phyloP scores from a whole-genome alignment of 148 eudicot species.

The Chenopodium quinoa region DNA sequence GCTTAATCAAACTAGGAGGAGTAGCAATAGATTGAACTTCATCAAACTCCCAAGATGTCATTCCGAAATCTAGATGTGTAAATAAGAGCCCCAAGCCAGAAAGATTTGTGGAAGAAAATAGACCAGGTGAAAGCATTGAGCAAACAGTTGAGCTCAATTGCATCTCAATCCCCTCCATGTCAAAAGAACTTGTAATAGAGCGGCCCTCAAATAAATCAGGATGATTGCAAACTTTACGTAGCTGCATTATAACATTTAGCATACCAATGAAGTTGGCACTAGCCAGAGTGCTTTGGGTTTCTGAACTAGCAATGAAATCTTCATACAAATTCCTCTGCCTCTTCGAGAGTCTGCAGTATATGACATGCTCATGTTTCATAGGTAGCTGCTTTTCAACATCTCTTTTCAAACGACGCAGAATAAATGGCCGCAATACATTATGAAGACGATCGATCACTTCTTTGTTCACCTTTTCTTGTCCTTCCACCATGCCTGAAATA shows the following conservation, averaged over 20 bases:
- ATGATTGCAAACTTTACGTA: slow-evolving; percentile 99
- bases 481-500: slow-evolving; percentile 97
- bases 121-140: slow-evolving; percentile 53
- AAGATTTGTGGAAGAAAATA: slow-evolving; percentile 68
- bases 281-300: slow-evolving; percentile 92
- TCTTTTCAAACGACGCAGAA: slow-evolving; percentile 92
- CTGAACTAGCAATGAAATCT: slow-evolving; percentile 97
- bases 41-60: slow-evolving; percentile 98
- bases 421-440: slow-evolving; percentile 96
- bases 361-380: slow-evolving; percentile 85
- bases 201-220: slow-evolving; percentile 99
- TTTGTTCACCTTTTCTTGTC: slow-evolving; percentile 93
- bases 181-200: slow-evolving; percentile 95
- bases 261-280: slow-evolving; percentile 94
- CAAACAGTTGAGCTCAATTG: slow-evolving; percentile 76
- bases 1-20: slow-evolving; percentile 77
- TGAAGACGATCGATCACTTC: slow-evolving; percentile 98
- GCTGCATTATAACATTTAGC: slow-evolving; percentile 98
- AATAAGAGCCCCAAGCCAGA: slow-evolving; percentile 71
- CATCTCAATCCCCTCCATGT: slow-evolving; percentile 83
- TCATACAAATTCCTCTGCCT: slow-evolving; percentile 96
- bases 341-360: slow-evolving; percentile 90
- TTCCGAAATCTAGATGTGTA: slow-evolving; percentile 73
- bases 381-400: slow-evolving; percentile 99
- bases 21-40: slow-evolving; percentile 85